Conservation (phyloP, 2,329 filamentous ascomycete species). For the Exophiala xenobiotica region DNA sequence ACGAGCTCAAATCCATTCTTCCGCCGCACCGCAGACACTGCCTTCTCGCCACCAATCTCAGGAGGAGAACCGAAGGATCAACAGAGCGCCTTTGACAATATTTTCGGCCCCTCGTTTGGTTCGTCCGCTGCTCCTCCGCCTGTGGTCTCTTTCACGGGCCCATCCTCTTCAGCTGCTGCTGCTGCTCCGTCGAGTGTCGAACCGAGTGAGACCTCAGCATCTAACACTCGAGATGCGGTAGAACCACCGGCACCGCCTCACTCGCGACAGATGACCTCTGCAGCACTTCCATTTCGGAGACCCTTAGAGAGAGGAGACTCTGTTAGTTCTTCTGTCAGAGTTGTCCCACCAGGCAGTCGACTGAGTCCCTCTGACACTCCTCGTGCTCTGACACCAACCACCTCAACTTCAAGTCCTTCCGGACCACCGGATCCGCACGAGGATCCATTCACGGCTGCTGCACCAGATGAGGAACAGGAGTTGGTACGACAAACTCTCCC, state of each 20-base stretch:
- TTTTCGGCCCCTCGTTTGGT: constrained; percentile 72
- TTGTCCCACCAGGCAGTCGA: constrained; percentile 69
- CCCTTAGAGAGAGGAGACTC: constrained; percentile 61
- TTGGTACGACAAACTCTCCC: constrained; percentile 27
- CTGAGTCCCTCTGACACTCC: constrained; percentile 54
- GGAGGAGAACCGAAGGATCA: constrained; percentile 14
- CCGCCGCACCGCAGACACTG: constrained; percentile 58
- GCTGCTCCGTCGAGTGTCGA: constrained; percentile 52
- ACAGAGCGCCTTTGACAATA: constrained; percentile 73
- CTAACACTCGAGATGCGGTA: constrained; percentile 30
- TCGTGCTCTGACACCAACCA: constrained; percentile 43
- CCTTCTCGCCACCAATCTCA: constrained; percentile 30
- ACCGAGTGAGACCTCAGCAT: constrained; percentile 29
- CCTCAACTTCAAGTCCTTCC: constrained; percentile 35
- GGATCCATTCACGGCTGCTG: constrained; percentile 27
- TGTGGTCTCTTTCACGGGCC: constrained; percentile 59
- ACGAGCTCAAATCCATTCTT: constrained; percentile 90
- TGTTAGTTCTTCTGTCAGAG: constrained; percentile 73
- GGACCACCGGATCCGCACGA: constrained; percentile 19
- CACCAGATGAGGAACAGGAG: constrained; percentile 31
- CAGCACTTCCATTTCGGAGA: constrained; percentile 68
- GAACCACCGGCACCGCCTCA: constrained; percentile 63
- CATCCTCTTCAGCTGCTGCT: constrained; percentile 50
- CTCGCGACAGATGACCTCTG: constrained; percentile 74
- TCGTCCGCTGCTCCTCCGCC: constrained; percentile 54